Evolutionary conservation across 2,329 filamentous ascomycete genomes (phyloP), one percentile per base, ranked within the genome.

Genomic region (Biscogniauxia sp.): DNA sequence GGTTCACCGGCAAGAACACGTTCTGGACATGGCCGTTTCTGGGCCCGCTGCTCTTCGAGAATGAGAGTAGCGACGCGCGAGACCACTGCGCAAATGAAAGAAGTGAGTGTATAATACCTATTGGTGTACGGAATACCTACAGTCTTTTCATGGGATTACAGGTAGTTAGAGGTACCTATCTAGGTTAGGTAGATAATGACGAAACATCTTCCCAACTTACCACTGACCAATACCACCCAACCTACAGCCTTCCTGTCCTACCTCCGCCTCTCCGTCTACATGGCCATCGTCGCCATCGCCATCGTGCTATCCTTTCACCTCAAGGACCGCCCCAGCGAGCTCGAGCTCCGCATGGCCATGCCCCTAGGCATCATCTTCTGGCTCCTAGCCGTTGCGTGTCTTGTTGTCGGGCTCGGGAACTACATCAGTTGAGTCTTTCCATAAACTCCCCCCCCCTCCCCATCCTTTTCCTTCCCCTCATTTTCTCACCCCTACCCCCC

Each of bases 251-350:
- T 97, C 72, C 88, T 98, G 26, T 95, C 94, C 1, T 97, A 95
- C 84, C 86, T 98, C 20, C 88, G 93, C 3, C 84, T 98, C 1
- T 88, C 91, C 32, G 86, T 97, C 68, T 97, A 97, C 78, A 93
- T 98, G 84, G 88, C 92, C 65, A 82, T 99, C 56, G 92, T 98
- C 8, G 87, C 91, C 26, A 85, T 96, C 32, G 94, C 95, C 55
- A 97, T 99, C 67, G 88, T 96, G 9, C 82, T 97, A 55, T 96
- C 92, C 15, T 99, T 99, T 75, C 94, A 99, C 72, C 83, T 99
- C 55, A 93, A 93, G 71, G 80, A 81, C 19, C 77, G 88, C 68
- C 91, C 95, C 0, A 85, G 87, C 0, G 72, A 79, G 0, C 74
- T 92, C 15, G 95, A 99, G 78, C 80, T 86, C 61, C 85, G 84